These are phyloP conservation scores for Lasiodiplodia sp. DNA, from an alignment of 2,329 filamentous ascomycete species.

Conservation along the genomic window DNA sequence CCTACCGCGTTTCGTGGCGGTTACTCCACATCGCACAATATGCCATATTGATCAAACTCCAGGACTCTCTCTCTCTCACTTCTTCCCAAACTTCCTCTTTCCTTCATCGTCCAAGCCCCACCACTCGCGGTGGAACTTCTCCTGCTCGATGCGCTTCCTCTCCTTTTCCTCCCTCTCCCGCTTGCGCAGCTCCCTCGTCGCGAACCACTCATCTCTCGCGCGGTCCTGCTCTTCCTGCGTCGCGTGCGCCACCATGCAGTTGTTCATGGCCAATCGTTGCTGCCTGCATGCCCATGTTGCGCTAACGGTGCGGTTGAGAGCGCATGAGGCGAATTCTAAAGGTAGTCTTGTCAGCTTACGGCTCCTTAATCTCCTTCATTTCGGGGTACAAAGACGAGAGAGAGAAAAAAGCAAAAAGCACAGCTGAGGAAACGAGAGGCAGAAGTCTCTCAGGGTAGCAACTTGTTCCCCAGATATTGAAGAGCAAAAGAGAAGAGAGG, in stretches of 20 bases:
- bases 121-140: slow-evolving; percentile 59
- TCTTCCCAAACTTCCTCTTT: slow-evolving; percentile 31
- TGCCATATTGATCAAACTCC: not conserved
- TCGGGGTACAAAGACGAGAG: not conserved
- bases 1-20: not conserved
- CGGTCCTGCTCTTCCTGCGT: slow-evolving; percentile 85
- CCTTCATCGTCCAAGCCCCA: slow-evolving; percentile 56
- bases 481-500: not conserved
- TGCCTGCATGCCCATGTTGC: slow-evolving; percentile 85
- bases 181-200: slow-evolving; percentile 73
- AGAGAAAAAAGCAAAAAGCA: not conserved
- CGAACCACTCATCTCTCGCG: slow-evolving; percentile 94
- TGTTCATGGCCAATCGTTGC: slow-evolving; percentile 87
- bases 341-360: not conserved
- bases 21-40: not conserved
- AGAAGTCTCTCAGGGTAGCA: not conserved
- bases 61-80: not conserved
- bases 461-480: no score
- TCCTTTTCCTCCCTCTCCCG: slow-evolving; percentile 68
- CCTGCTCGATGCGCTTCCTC: slow-evolving; percentile 50
- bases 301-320: slow-evolving; percentile 82
- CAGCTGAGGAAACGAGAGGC: not conserved
- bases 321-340: slow-evolving; percentile 89
- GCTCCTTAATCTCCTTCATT: not conserved
- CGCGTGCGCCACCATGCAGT: slow-evolving; percentile 87